Conservation (phyloP, 495 filamentous ascomycete species). For the Trichoderma orchidacearum region DNA sequence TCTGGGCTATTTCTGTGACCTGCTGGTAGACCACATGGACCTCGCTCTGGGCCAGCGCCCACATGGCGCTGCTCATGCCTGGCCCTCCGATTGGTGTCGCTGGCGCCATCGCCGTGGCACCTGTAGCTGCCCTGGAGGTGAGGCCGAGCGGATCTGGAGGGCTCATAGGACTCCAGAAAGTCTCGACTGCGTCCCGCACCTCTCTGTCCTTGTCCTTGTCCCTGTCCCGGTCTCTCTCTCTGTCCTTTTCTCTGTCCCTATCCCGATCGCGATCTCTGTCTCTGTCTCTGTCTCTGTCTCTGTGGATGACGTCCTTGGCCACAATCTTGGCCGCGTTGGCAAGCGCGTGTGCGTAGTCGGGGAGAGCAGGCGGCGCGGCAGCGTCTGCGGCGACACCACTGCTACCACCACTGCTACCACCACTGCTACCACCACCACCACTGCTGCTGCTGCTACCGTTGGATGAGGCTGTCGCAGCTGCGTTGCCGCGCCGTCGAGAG, state of each 20-base stretch:
- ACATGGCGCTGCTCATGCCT: constrained; percentile 15
- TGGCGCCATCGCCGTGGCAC: constrained; percentile 12
- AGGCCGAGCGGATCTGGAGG: constrained; percentile 28
- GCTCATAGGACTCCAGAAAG: constrained; percentile 17
- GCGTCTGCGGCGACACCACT: constrained; percentile 16
- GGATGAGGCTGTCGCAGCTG: neutral
- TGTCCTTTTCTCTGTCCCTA: neutral
- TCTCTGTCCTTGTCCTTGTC: neutral
- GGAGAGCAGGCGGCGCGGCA: constrained; percentile 23
- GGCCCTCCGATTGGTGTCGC: constrained; percentile 14
- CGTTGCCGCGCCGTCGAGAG: neutral
- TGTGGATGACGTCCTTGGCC: constrained; percentile 6
- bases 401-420: constrained; percentile 15
- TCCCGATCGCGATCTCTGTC: neutral
- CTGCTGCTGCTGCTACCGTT: neutral
- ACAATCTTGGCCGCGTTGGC: constrained; percentile 24
- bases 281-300: neutral
- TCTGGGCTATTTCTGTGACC: constrained; percentile 78
- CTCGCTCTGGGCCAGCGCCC: constrained; percentile 21
- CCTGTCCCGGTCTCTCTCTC: neutral
- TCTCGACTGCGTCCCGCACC: neutral
- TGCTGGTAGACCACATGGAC: constrained; percentile 49
- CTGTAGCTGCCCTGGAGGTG: constrained; percentile 22
- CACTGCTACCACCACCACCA: neutral
- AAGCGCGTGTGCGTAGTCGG: constrained; percentile 25